These are phyloP conservation scores for Cordyceps fumosorosea DNA, from an alignment of 2,329 filamentous ascomycete genomes.

Conservation along the genomic window DNA sequence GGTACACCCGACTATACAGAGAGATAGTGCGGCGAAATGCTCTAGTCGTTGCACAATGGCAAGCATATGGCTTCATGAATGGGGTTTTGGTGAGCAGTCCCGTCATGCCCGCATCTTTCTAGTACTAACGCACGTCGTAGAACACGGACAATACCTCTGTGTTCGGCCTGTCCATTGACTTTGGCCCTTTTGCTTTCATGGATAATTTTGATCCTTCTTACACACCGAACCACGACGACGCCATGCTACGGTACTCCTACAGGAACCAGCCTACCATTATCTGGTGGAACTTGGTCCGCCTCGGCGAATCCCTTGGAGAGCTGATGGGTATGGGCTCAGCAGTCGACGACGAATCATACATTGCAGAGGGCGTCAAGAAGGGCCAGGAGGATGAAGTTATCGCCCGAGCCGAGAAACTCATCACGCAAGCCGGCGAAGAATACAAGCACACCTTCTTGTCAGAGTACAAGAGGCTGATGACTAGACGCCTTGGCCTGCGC, in stretches of 20 bases:
- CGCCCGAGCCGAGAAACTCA: slow-evolving; percentile 74
- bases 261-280: slow-evolving; percentile 92
- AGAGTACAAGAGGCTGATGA: slow-evolving; percentile 89
- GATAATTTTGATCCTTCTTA: slow-evolving; percentile 93
- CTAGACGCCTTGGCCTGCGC: slow-evolving; percentile 68
- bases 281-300: slow-evolving; percentile 95
- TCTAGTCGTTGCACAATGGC: slow-evolving; percentile 83
- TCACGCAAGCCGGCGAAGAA: slow-evolving; percentile 74
- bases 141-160: slow-evolving; percentile 98
- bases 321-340: slow-evolving; percentile 69
- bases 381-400: slow-evolving; percentile 63
- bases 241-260: slow-evolving; percentile 81
- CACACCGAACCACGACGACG: slow-evolving; percentile 95
- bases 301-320: slow-evolving; percentile 85
- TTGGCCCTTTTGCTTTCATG: slow-evolving; percentile 94
- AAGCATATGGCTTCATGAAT: slow-evolving; percentile 99
- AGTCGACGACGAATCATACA: slow-evolving; percentile 67
- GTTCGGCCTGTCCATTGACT: slow-evolving; percentile 83
- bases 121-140: slow-evolving; percentile 22
- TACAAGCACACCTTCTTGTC: slow-evolving; percentile 79
- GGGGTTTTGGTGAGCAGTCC: slow-evolving; percentile 59
- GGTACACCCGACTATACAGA: slow-evolving; percentile 80
- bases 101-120: background rate
- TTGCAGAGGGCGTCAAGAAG: slow-evolving; percentile 59
- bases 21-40: slow-evolving; percentile 84